A percentile compares a stretch with the other conserved stretches of the same genome.
phyloP scores from a whole-genome alignment of 306 rosid species.

The Gleditsia sinensis region DNA sequence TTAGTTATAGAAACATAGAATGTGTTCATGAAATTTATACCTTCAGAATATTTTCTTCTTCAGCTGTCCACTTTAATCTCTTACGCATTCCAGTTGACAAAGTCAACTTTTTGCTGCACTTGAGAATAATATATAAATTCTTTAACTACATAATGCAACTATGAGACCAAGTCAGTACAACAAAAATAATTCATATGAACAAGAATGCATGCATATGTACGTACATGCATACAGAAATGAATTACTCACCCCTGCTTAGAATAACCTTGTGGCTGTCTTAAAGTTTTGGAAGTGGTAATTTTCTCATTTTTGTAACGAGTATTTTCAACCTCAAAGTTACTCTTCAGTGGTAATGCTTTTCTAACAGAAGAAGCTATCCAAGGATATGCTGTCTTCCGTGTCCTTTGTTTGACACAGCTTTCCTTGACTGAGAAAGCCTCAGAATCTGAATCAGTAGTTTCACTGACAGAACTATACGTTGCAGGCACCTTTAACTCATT shows the following conservation, averaged over 20 bases:
- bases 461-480: conserved; percentile 36
- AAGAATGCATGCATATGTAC: background rate
- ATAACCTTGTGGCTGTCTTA: background rate
- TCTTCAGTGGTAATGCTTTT: background rate
- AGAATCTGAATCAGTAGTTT: conserved; percentile 35
- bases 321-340: background rate
- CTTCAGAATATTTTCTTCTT: conserved; percentile 47
- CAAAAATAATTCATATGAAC: background rate
- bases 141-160: background rate
- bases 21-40: conserved; percentile 25
- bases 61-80: conserved; percentile 41
- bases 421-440: conserved; percentile 1
- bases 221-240: background rate
- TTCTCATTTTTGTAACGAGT: background rate
- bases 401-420: background rate
- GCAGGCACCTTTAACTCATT: conserved; percentile 27
- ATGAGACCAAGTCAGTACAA: background rate
- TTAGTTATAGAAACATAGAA: background rate
- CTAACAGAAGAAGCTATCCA: conserved; percentile 4
- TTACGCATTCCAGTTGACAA: conserved; percentile 16
- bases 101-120: conserved; percentile 20
- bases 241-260: conserved; percentile 33
- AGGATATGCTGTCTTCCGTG: background rate
- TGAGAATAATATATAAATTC: conserved; percentile 13
- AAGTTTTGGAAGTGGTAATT: conserved; percentile 30